phyloP scores from a whole-genome alignment of 225 moss, liverwort and hornwort genomes.

The Ulota crispa region DNA sequence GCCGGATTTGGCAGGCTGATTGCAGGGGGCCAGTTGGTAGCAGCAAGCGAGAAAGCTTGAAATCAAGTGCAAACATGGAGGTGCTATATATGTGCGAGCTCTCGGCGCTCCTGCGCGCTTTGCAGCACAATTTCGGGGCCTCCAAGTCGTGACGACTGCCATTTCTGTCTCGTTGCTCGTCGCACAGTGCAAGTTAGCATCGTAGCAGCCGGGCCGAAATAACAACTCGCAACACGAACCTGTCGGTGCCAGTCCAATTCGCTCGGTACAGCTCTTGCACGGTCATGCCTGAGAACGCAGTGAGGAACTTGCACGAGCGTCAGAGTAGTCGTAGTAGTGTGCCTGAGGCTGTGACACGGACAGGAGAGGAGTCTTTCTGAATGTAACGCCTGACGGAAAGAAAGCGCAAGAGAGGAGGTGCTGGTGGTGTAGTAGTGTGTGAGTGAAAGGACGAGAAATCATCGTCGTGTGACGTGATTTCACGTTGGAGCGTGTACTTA shows the following conservation, averaged over 20 bases:
- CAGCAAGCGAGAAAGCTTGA: conserved; percentile 17
- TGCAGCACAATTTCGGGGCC: conserved; percentile 49
- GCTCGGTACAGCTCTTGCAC: conserved; percentile 20
- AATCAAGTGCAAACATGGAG: conserved; percentile 20
- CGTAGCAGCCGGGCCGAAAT: conserved; percentile 19
- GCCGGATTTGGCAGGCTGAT: conserved; percentile 37
- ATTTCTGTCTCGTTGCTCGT: conserved; percentile 23
- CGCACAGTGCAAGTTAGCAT: conserved; percentile 22
- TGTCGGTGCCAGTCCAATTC: background rate
- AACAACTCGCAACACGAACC: conserved; percentile 13
- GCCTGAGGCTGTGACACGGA: background rate
- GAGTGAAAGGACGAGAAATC: conserved; percentile 27
- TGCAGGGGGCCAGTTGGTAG: conserved; percentile 26
- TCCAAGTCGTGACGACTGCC: conserved; percentile 31
- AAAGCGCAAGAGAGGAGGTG: conserved; percentile 8
- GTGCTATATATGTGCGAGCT: conserved; percentile 27
- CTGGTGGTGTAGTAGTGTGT: conserved; percentile 1
- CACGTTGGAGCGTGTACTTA: conserved; percentile 19
- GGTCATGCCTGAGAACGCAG: conserved; percentile 17
- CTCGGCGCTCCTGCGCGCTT: conserved; percentile 46
- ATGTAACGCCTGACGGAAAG: conserved; percentile 27
- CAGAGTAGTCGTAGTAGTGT: conserved; percentile 7
- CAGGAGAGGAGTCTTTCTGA: background rate
- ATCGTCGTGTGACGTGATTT: conserved; percentile 19
- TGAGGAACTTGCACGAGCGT: conserved; percentile 8